Evolutionary conservation across 2,329 filamentous ascomycete genomes (phyloP).

Genomic region (Botrytis byssoidea): DNA sequence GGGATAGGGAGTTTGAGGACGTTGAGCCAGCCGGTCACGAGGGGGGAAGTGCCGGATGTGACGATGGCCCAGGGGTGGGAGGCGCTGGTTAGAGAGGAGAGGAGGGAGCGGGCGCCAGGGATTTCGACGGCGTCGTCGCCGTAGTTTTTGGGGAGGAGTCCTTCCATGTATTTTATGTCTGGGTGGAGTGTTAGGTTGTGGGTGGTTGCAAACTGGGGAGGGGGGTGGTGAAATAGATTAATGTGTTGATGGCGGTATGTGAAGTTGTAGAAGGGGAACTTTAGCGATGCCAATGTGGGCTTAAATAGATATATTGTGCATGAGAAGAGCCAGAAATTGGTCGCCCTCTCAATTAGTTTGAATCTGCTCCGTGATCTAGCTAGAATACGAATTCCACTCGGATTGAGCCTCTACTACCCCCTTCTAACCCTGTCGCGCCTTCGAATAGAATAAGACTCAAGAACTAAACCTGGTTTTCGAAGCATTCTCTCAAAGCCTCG

Average conservation of each 20-base stretch:
- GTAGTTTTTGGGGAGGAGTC: conserved; percentile 71
- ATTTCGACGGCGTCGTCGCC: conserved; percentile 80
- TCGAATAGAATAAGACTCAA: not conserved
- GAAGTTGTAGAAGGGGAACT: not conserved
- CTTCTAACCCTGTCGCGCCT: fast-evolving
- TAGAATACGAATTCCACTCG: not conserved
- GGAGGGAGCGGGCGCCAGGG: conserved; percentile 72
- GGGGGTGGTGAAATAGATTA: too few species aligned
- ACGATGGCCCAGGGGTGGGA: conserved; percentile 75
- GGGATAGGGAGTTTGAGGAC: conserved; percentile 65
- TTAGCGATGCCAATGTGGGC: not conserved
- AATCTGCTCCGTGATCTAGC: not conserved
- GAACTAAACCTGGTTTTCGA: not conserved
- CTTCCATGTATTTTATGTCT: conserved; percentile 82
- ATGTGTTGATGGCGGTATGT: not conserved
- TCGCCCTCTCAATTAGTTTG: fast-evolving
- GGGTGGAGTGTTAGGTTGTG: conserved; percentile 13
- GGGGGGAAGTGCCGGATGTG: conserved; percentile 65
- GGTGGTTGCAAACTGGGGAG: not conserved
- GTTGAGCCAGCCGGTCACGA: conserved; percentile 71
- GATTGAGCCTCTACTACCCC: not conserved
- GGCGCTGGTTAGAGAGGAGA: conserved; percentile 62
- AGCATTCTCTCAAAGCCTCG: not conserved
- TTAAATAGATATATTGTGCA: not conserved
- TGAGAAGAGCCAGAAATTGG: not conserved